Percentiles rank a stretch among this genome's conserved stretches.
phyloP scores from a whole-genome alignment of 257 asterid species.

The Salvia hispanica region DNA sequence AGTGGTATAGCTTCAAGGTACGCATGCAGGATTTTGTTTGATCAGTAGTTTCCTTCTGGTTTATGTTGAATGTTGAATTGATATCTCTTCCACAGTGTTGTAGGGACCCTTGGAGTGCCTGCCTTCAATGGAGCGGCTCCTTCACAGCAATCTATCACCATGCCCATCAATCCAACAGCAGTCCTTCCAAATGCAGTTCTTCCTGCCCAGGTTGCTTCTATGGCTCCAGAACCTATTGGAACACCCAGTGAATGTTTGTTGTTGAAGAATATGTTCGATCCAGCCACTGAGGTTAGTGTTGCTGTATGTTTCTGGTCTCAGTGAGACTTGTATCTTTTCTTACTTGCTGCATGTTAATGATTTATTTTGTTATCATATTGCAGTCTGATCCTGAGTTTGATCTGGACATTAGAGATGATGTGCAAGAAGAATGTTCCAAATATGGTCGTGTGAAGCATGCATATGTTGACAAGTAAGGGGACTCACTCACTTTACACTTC shows the following conservation, averaged over 20 bases:
- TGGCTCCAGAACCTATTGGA: slow-evolving; percentile 89
- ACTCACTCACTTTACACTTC: not conserved
- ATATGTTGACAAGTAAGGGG: slow-evolving; percentile 89
- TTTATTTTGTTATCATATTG: slow-evolving; percentile 15
- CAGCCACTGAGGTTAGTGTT: slow-evolving; percentile 75
- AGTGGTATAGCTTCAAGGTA: slow-evolving; percentile 89
- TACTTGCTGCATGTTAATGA: not conserved
- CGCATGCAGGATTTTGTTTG: slow-evolving; percentile 20
- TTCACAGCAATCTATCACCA: slow-evolving; percentile 55
- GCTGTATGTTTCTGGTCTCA: slow-evolving; percentile 4
- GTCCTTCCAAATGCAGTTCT: slow-evolving; percentile 49
- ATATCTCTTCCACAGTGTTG: slow-evolving; percentile 48
- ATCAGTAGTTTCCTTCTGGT: slow-evolving; percentile 17
- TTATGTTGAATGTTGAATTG: slow-evolving; percentile 19
- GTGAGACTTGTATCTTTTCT: not conserved
- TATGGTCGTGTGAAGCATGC: slow-evolving; percentile 89
- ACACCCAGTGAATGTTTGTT: slow-evolving; percentile 91
- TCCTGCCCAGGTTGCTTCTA: slow-evolving; percentile 57
- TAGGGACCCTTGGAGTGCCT: slow-evolving; percentile 71
- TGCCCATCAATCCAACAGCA: slow-evolving; percentile 68
- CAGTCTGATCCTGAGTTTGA: slow-evolving; percentile 93
- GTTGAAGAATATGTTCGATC: slow-evolving; percentile 97
- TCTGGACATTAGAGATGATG: slow-evolving; percentile 90
- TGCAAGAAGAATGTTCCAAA: slow-evolving; percentile 88
- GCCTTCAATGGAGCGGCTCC: slow-evolving; percentile 68